Evolutionary conservation across 2,329 filamentous ascomycete species (phyloP), one percentile per base, ranked within the genome.

Genomic region (Calonectria pteridis): DNA sequence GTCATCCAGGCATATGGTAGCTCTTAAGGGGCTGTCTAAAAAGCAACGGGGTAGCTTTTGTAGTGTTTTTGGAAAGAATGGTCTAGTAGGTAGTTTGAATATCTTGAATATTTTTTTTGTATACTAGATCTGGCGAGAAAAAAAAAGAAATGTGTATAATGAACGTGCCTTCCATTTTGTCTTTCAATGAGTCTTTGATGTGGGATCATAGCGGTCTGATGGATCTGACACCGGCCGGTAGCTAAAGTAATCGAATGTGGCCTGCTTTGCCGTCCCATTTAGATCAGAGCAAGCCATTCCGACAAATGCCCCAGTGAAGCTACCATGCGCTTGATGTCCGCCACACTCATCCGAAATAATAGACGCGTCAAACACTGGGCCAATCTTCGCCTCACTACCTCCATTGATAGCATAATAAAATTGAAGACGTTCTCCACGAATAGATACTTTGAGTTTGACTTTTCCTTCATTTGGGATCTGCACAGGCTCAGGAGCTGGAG

Each of bases 321-420:
- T 93, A 1, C 91, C 91, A 75, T 92, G 90, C 3, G 84, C 87
- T 73, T 89, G 87, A 74, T 92, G 90, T 0, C 91, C 91, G 13
- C 91, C 91, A 71, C 91, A 93, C 83, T 93, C 91, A 77, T 93
- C 91, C 14, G 87, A 90, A 10, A 93, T 73, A 18, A 92, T 88
- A 9, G 89, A 90, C 0, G 91, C 91, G 76, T 93, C 90, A 55
- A 88, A 88, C 1, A 90, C 87, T 0, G 88, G 89, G 0, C 91
- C 91, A 63, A 92, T 84, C 73, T 86, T 82, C 78, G 85, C 84
- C 73, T 90, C 74, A 31, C 85, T 77, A 14, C 83, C 84, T 0
- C 84, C 87, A 29, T 87, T 87, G 0, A 91, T 79, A 0, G 88
- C 87, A 68, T 92, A 92, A 63, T 77, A 90, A 73, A 93, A 93